Conservation (phyloP, 2,329 filamentous ascomycete species). For the Pleurostoma richardsiae region DNA sequence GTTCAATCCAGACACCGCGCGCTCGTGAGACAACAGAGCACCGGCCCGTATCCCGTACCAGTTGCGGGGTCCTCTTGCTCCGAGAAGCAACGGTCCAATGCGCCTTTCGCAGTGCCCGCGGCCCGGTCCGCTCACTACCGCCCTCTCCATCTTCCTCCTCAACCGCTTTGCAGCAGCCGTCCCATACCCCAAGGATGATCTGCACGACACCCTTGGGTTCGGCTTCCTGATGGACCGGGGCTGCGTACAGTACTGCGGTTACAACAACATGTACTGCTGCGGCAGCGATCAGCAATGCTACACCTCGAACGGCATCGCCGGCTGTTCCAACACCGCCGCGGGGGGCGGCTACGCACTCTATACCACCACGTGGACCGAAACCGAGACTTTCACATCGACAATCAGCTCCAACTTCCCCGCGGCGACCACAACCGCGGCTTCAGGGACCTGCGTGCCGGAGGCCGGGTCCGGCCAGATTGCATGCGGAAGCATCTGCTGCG, state of each 20-base stretch:
- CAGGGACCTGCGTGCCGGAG: conserved; percentile 43
- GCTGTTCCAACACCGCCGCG: conserved; percentile 34
- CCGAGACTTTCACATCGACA: conserved; percentile 55
- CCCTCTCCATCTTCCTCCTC: conserved; percentile 27
- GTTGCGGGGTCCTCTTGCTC: too few species aligned
- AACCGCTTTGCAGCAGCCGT: conserved; percentile 32
- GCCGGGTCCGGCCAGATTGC: conserved; percentile 48
- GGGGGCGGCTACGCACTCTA: conserved; percentile 26
- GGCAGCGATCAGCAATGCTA: conserved; percentile 41
- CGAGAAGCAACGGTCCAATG: not conserved
- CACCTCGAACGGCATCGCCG: conserved; percentile 44
- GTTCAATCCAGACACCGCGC: too few species aligned
- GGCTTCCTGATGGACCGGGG: conserved; percentile 44
- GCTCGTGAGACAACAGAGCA: too few species aligned
- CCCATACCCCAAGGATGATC: conserved; percentile 45
- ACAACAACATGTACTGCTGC: conserved; percentile 52
- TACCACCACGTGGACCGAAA: conserved; percentile 58
- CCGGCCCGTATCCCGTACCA: too few species aligned
- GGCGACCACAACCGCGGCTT: conserved; percentile 36
- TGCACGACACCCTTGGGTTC: conserved; percentile 39
- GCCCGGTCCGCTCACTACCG: conserved; percentile 2
- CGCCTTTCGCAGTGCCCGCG: not conserved
- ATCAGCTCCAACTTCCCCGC: conserved; percentile 44
- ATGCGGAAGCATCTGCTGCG: conserved; percentile 69
- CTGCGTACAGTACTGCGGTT: conserved; percentile 50